These are phyloP conservation scores for Talaromyces trachyspermus DNA, from an alignment of 495 filamentous ascomycete genomes.

Conservation along the genomic window DNA sequence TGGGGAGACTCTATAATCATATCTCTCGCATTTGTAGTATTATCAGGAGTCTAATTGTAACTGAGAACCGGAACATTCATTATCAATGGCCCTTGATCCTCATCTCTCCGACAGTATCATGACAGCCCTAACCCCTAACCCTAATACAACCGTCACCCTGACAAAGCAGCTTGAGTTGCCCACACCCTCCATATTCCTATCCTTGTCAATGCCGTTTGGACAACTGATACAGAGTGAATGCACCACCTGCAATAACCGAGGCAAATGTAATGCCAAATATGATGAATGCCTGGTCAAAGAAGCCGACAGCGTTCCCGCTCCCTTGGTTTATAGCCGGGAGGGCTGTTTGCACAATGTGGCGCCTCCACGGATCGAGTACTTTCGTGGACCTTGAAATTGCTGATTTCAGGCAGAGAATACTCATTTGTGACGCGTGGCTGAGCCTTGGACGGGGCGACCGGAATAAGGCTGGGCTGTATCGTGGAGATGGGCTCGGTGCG, in stretches of 20 bases:
- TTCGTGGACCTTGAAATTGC: conserved; percentile 1
- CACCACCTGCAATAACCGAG: not conserved
- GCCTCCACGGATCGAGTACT: not conserved
- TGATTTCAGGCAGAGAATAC: not conserved
- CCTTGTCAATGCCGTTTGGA: not conserved
- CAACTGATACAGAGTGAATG: not conserved
- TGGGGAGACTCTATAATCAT: not conserved
- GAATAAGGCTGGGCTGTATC: conserved; percentile 1
- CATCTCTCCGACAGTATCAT: not conserved
- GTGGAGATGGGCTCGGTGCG: not conserved
- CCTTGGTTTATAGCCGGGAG: not conserved
- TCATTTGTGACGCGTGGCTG: not conserved
- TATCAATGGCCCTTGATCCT: not conserved
- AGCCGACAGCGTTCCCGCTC: not conserved
- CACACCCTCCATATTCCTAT: not conserved
- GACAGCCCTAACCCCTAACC: not conserved
- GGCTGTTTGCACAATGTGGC: not conserved
- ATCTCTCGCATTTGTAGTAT: not conserved
- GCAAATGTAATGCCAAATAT: not conserved
- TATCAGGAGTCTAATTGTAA: not conserved
- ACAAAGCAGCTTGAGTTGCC: not conserved
- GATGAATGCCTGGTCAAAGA: conserved; percentile 2
- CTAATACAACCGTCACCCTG: not conserved
- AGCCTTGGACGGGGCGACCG: not conserved
- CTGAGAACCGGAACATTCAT: not conserved